These are phyloP conservation scores for Effrenium voratum DNA, from an alignment of 73 alveolate species.

Conservation along the genomic window DNA sequence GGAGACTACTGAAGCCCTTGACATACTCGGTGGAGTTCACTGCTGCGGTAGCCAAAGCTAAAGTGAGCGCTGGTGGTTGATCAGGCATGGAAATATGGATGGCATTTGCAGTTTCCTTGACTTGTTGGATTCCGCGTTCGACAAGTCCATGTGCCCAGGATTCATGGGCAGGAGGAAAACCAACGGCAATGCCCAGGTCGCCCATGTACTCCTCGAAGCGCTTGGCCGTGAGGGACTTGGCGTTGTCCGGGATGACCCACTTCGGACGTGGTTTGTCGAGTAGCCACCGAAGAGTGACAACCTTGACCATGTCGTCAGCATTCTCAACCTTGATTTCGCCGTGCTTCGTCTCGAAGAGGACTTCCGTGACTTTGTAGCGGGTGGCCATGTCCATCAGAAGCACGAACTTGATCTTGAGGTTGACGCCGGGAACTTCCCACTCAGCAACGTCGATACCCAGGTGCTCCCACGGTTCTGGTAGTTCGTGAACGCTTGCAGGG, in stretches of 20 bases:
- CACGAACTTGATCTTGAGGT: conserved; percentile 35
- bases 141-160: neutral
- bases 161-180: neutral
- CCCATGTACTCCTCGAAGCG: neutral
- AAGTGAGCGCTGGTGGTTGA: neutral
- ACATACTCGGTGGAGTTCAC: conserved; percentile 5
- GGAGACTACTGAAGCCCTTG: neutral
- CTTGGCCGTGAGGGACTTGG: neutral
- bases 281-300: neutral
- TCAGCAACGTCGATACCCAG: neutral
- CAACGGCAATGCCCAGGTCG: neutral
- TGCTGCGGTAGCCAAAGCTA: neutral
- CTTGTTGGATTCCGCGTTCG: neutral
- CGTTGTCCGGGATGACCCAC: neutral
- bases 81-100: neutral
- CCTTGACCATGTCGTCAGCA: neutral
- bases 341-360: neutral
- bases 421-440: neutral
- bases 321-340: neutral
- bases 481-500: neutral
- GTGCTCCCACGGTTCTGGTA: neutral
- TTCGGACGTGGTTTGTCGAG: neutral
- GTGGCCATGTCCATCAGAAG: conserved; percentile 22
- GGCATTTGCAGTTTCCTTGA: neutral
- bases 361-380: neutral